These are phyloP conservation scores for Musa beccarii DNA, from an alignment of 176 grass and related monocot species.

Conservation along the genomic window DNA sequence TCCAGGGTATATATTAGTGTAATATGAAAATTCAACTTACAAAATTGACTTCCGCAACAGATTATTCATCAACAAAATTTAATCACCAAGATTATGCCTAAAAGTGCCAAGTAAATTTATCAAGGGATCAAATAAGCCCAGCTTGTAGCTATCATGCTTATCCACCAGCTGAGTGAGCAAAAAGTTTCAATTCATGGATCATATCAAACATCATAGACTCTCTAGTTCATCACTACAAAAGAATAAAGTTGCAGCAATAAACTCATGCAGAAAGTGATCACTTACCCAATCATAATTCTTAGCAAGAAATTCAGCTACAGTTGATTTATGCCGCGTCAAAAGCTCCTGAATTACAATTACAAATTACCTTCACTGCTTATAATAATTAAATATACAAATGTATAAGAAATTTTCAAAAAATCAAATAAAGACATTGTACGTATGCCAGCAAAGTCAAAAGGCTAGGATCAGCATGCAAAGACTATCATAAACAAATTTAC, in stretches of 20 bases:
- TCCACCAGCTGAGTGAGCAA: neutral
- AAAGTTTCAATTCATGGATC: neutral
- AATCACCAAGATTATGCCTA: neutral
- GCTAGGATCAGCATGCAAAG: neutral
- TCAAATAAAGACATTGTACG: neutral
- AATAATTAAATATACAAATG: neutral
- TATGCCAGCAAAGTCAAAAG: constrained; percentile 6
- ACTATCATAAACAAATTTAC: neutral
- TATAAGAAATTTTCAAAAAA: constrained; percentile 11
- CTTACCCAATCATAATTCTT: constrained; percentile 95
- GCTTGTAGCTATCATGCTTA: neutral
- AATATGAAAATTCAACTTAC: neutral
- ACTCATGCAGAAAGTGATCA: constrained; percentile 20
- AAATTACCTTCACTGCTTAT: constrained; percentile 22
- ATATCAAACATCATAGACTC: neutral
- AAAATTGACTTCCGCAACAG: neutral
- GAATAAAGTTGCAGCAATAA: constrained; percentile 8
- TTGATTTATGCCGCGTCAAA: constrained; percentile 97
- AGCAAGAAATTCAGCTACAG: constrained; percentile 88
- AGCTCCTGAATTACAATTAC: constrained; percentile 57
- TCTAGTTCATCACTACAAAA: neutral
- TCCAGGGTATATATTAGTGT: no score
- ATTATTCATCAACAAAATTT: neutral
- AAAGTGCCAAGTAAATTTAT: neutral
- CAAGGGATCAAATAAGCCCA: no score